phyloP scores from a whole-genome alignment of 305 asterid genomes.

The Ajuga reptans region DNA sequence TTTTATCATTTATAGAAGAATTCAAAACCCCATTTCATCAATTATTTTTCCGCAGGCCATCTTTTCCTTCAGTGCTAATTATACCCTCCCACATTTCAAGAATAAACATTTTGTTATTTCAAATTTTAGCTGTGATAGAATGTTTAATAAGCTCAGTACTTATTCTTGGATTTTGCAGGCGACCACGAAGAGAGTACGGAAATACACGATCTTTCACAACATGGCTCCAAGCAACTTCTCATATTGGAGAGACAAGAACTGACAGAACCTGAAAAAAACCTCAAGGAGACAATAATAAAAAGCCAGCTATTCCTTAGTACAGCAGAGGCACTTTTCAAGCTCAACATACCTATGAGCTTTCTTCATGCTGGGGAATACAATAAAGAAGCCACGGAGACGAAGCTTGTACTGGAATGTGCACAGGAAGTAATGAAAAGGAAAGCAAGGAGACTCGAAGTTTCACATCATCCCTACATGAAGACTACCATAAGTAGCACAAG shows the following conservation, averaged over 20 bases:
- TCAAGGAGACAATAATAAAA: conserved; percentile 55
- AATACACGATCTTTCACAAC: conserved; percentile 9
- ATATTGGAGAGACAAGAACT: conserved; percentile 34
- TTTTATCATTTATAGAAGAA: neutral
- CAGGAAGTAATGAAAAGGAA: conserved; percentile 66
- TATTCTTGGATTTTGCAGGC: conserved; percentile 25
- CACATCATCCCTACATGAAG: conserved; percentile 32
- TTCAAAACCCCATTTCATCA: neutral
- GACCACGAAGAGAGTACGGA: conserved; percentile 23
- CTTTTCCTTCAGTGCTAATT: neutral
- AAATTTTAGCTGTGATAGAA: neutral
- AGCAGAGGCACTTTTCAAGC: conserved; percentile 80
- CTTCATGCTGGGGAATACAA: conserved; percentile 46
- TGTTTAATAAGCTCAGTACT: neutral
- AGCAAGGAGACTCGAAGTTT: conserved; percentile 47
- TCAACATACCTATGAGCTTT: conserved; percentile 56
- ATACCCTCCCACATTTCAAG: neutral
- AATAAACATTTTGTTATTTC: neutral
- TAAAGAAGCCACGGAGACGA: conserved; percentile 29
- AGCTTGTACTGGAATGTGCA: conserved; percentile 51
- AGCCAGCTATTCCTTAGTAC: conserved; percentile 58
- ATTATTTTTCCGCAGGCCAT: neutral
- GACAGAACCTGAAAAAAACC: conserved; percentile 60
- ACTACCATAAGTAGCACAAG: conserved; percentile 15
- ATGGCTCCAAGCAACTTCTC: conserved; percentile 7